Conservation (phyloP, 345 rosid genomes). For the Ricinus communis region DNA sequence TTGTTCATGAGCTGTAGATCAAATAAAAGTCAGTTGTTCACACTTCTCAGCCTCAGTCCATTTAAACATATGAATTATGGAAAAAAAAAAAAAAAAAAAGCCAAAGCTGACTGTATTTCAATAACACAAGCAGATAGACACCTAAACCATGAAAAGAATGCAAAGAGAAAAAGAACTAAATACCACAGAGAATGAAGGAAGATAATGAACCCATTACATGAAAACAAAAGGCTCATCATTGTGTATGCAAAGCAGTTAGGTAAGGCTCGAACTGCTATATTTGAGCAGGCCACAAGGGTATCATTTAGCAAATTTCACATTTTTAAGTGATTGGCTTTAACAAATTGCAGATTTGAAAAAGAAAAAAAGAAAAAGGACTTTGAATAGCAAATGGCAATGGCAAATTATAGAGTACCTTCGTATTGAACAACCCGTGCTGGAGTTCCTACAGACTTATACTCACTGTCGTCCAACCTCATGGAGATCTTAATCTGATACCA, state of each 20-base stretch:
- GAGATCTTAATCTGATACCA: constrained; percentile 90
- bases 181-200: not conserved
- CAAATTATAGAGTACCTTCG: constrained; percentile 54
- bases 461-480: constrained; percentile 73
- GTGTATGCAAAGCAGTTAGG: not conserved
- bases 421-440: constrained; percentile 89
- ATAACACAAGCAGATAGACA: no score
- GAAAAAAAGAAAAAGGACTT: no score
- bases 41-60: not conserved
- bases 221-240: not conserved
- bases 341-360: no score
- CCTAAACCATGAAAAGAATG: no score
- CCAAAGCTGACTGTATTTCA: no score
- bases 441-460: constrained; percentile 43
- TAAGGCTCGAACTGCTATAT: not conserved
- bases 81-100: no score
- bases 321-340: no score
- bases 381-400: not conserved
- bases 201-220: not conserved
- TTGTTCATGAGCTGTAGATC: constrained; percentile 53
- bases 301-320: no score
- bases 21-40: not conserved
- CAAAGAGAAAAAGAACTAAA: not conserved
- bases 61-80: no score
- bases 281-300: not conserved